These are phyloP conservation scores for Hura crepitans DNA, from an alignment of 441 rosid species.

Conservation along the genomic window DNA sequence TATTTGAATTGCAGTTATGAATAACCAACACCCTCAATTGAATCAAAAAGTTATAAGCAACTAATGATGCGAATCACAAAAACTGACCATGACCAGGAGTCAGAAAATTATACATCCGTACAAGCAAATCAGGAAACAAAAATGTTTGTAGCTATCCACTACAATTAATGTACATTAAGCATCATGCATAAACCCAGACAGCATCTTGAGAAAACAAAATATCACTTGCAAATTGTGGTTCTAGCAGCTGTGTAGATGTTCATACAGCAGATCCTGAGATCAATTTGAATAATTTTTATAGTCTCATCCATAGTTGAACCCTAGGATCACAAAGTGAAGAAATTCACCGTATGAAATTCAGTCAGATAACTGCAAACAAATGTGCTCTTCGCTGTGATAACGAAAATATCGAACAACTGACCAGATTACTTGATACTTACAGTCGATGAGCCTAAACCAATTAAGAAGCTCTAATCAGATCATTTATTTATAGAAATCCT, in stretches of 20 bases:
- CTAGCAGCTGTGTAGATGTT: background rate
- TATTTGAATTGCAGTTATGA: background rate
- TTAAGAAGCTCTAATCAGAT: constrained; percentile 3
- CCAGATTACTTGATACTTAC: background rate
- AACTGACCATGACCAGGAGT: background rate
- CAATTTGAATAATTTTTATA: background rate
- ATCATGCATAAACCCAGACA: background rate
- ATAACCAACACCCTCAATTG: background rate
- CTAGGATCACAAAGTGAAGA: background rate
- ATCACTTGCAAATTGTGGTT: background rate
- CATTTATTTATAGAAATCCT: too few species aligned
- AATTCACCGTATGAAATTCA: background rate
- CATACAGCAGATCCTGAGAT: background rate
- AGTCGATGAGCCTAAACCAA: background rate
- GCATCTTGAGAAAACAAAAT: background rate
- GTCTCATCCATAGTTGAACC: background rate
- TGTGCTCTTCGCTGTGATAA: background rate
- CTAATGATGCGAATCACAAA: background rate
- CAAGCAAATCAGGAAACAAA: background rate
- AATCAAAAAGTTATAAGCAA: background rate
- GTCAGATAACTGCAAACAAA: background rate
- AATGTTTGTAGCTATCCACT: background rate
- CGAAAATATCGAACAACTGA: background rate
- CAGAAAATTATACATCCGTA: background rate
- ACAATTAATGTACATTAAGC: background rate